Conservation (phyloP, 2,329 filamentous ascomycete genomes). For the Ophiosphaerella herpotricha region DNA sequence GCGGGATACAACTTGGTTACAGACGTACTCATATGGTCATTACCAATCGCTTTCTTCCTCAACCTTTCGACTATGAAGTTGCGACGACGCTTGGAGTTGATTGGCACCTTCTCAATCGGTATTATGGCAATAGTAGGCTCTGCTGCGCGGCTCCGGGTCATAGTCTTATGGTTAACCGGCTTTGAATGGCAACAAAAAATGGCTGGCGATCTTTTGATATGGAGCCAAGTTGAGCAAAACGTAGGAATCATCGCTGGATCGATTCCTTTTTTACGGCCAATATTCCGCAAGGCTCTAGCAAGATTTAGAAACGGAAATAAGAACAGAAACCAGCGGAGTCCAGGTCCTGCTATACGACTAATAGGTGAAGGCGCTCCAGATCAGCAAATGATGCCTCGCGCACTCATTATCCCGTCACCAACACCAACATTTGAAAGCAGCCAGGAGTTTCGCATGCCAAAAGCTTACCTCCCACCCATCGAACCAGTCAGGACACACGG, state of each 20-base stretch:
- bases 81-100: conserved; percentile 57
- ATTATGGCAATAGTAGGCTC: conserved; percentile 38
- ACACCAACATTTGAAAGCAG: conserved; percentile 20
- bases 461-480: conserved; percentile 18
- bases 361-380: conserved; percentile 12
- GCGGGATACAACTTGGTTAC: conserved; percentile 48
- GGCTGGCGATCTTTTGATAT: conserved; percentile 30
- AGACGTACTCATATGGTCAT: conserved; percentile 2
- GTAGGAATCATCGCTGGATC: conserved; percentile 39
- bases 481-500: conserved; percentile 7
- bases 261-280: conserved; percentile 37
- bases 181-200: conserved; percentile 18
- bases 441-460: conserved; percentile 21
- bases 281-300: conserved; percentile 19
- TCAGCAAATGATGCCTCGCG: conserved; percentile 13
- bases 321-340: conserved; percentile 15
- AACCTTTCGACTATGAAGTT: conserved; percentile 51
- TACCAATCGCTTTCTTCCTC: conserved; percentile 52
- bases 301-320: not conserved
- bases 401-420: conserved; percentile 32
- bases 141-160: conserved; percentile 30
- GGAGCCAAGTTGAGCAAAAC: conserved; percentile 40
- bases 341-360: conserved; percentile 15
- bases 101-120: conserved; percentile 39
- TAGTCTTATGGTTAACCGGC: conserved; percentile 31